Conservation (phyloP, 2,329 filamentous ascomycete species). For the Penicillium sp. region DNA sequence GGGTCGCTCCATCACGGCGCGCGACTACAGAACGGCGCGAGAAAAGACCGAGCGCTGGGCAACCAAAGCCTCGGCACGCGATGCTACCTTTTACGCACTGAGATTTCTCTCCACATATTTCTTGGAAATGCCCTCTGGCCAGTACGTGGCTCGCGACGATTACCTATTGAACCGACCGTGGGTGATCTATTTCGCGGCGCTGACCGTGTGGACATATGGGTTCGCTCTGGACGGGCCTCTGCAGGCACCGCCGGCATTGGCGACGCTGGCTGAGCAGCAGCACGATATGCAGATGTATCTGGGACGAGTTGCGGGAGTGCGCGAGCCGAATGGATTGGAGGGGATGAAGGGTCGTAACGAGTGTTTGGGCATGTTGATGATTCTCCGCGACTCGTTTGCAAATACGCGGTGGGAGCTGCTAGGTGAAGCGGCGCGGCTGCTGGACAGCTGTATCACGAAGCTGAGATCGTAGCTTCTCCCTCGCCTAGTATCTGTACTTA, state of each 20-base stretch:
- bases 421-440: constrained; percentile 74
- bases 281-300: constrained; percentile 78
- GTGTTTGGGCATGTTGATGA: constrained; percentile 73
- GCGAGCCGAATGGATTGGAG: constrained; percentile 72
- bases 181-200: constrained; percentile 87
- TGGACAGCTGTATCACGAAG: constrained; percentile 74
- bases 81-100: constrained; percentile 87
- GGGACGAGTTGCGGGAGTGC: constrained; percentile 64
- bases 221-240: constrained; percentile 82
- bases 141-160: constrained; percentile 81
- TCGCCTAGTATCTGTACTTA: background rate
- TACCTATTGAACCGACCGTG: constrained; percentile 86
- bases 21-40: constrained; percentile 74
- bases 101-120: constrained; percentile 79
- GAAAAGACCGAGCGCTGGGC: constrained; percentile 83
- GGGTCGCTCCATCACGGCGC: constrained; percentile 74
- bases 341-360: constrained; percentile 70
- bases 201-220: constrained; percentile 94
- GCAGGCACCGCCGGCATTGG: constrained; percentile 48
- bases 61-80: constrained; percentile 76
- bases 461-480: constrained; percentile 27
- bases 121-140: constrained; percentile 47
- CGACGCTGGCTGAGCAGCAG: constrained; percentile 61
- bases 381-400: constrained; percentile 75
- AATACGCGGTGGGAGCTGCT: constrained; percentile 87